Base-by-base conservation (phyloP, 257 asterid genomes). In the Sherardia arvensis region DNA sequence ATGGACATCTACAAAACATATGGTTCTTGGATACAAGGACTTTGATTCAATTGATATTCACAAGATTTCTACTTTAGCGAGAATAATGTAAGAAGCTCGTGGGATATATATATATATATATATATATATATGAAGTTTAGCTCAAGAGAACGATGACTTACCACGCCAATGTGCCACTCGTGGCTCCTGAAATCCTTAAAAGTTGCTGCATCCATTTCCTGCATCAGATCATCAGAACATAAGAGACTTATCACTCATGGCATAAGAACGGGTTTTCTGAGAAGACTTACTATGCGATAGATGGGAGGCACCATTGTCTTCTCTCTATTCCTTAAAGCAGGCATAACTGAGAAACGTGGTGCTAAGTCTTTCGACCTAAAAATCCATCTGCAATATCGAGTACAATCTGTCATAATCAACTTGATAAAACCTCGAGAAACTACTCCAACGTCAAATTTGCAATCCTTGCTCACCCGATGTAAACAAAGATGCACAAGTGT, bases 81-180 rank as follows among this genome's bases (percentile, higher is more conserved):
- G 11, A 4, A 36, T 36, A 36, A 36, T 8, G 14, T 10, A 32
- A 11, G 47, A 38, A 66, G n/a, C n/a, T 23, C 62, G 26, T n/a
- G 4, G 5, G 29, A 51, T 21, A 12, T 9, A 1, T 56, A 14
- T 26, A 33, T 12, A 29, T n/a, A n/a, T n/a, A n/a, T n/a, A n/a
- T n/a, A 51, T 21, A 12, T 9, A 1, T 56, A 14, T 26, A 33
- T 12, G 26, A 30, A 49, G 12, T 56, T 49, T 26, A 21, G 5
- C 27, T 51, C 20, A 21, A n/a, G 43, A 4, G 20, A 54, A 9
- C n/a, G 26, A 53, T n/a, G 26, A 69, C 87, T 80, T 77, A 87
- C 96, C 89, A 91, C 85, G 1, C 95, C 97, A 65, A 91, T 91
- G 63, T 87, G 94, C 97, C 96, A 87, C 53, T 82, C 90, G 21